phyloP scores from a whole-genome alignment of 164 flowering plant species.

The Brasenia schreberi region DNA sequence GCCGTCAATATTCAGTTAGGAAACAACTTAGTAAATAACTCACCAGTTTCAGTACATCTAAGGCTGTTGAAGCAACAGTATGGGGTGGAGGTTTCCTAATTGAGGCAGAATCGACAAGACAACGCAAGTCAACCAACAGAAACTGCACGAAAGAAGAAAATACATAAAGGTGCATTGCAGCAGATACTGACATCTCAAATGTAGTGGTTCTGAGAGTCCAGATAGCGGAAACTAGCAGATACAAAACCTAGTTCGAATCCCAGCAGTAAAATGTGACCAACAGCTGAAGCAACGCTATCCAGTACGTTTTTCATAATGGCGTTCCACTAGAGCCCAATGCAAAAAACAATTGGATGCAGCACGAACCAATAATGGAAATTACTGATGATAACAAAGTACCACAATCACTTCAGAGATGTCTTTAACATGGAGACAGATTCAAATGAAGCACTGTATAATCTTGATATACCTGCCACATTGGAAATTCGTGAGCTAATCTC shows the following conservation, averaged over 20 bases:
- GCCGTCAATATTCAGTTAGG: no score
- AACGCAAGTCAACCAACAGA: slow-evolving; percentile 85
- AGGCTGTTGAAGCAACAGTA: slow-evolving; percentile 84
- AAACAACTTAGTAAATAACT: slow-evolving; percentile 12
- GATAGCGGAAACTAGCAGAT: not conserved
- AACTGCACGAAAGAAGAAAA: slow-evolving; percentile 33
- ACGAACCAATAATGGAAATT: no score
- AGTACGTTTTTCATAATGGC: no score
- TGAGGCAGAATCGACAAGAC: slow-evolving; percentile 93
- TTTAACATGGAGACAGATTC: no score
- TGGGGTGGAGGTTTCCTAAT: slow-evolving; percentile 54
- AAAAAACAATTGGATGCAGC: no score
- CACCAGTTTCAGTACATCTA: slow-evolving; percentile 85
- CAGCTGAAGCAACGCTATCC: no score
- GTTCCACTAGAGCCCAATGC: no score
- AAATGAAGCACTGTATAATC: no score
- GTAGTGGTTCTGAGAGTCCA: not conserved
- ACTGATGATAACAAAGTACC: no score
- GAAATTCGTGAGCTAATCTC: slow-evolving; percentile 80
- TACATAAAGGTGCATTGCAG: not conserved
- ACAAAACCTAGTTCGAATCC: no score
- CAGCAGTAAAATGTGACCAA: no score
- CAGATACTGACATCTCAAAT: not conserved
- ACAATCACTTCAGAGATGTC: no score
- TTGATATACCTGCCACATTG: slow-evolving; percentile 78